Evolutionary conservation across 371 early-diverging fungal species (phyloP).

Genomic region (Saksenaea oblongispora): DNA sequence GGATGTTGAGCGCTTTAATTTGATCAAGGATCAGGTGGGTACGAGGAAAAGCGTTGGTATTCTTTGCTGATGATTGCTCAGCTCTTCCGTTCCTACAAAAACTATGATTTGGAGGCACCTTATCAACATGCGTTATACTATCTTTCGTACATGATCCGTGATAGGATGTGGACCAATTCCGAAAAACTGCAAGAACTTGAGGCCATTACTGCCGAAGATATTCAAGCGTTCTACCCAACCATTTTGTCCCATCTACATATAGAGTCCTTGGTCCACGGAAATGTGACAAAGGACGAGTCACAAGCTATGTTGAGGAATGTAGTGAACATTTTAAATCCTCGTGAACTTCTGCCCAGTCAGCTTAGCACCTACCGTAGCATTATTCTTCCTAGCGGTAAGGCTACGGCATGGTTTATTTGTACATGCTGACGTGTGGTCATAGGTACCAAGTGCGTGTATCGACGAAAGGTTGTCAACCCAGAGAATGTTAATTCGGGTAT

Average conservation of each 20-base stretch:
- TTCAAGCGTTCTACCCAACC: constrained; percentile 72
- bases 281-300: constrained; percentile 69
- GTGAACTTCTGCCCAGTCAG: constrained; percentile 62
- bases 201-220: constrained; percentile 67
- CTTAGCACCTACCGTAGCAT: constrained; percentile 64
- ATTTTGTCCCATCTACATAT: constrained; percentile 70
- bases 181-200: constrained; percentile 69
- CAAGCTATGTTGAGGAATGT: constrained; percentile 58
- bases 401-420: not conserved
- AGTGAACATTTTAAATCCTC: constrained; percentile 55
- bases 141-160: constrained; percentile 74
- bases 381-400: constrained; percentile 55
- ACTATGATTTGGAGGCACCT: constrained; percentile 73
- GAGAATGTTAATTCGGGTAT: constrained; percentile 88
- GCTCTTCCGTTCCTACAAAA: constrained; percentile 69
- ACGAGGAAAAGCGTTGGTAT: too few relatives aligned
- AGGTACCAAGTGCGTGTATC: constrained; percentile 64
- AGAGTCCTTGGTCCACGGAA: constrained; percentile 86
- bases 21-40: constrained; percentile 68
- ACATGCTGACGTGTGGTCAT: not conserved
- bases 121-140: constrained; percentile 80
- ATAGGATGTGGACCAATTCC: constrained; percentile 78
- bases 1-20: constrained; percentile 68
- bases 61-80: constrained; percentile 3
- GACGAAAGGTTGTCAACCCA: constrained; percentile 68